Percentiles rank a stretch among this genome's conserved stretches.
Evolutionary conservation across 768 basidiomycete species (phyloP).

Genomic region (Boletus sp.): DNA sequence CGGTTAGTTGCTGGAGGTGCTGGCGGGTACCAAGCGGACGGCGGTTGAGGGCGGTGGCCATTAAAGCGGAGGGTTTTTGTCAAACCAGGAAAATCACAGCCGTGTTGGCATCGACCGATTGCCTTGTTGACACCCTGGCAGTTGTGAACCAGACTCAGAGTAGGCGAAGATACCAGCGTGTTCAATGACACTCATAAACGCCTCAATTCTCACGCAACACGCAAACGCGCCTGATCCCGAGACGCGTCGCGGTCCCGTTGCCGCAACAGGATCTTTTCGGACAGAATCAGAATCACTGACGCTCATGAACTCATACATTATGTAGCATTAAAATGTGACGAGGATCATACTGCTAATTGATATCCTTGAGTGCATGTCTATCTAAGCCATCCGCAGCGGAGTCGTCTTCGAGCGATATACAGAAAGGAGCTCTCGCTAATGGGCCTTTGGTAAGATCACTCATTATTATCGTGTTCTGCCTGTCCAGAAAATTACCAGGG

Average conservation of each 20-base stretch:
- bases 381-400: constrained; percentile 11
- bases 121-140: background rate
- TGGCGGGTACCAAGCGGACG: constrained; percentile 47
- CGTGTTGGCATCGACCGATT: background rate
- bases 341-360: constrained; percentile 19
- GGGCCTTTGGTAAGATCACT: background rate
- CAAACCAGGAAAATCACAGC: constrained; percentile 5
- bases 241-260: constrained; percentile 18
- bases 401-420: constrained; percentile 10
- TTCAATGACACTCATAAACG: constrained; percentile 10
- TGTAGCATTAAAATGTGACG: constrained; percentile 1
- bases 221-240: constrained; percentile 12
- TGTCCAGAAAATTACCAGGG: constrained; percentile 1
- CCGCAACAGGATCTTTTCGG: background rate
- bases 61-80: constrained; percentile 15
- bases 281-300: background rate
- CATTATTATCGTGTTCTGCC: background rate
- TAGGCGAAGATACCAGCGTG: constrained; percentile 6
- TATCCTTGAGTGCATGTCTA: constrained; percentile 24
- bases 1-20: constrained; percentile 35
- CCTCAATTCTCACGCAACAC: constrained; percentile 26
- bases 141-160: background rate
- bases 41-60: constrained; percentile 47
- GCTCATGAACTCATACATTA: constrained; percentile 2
- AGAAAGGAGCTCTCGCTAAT: constrained; percentile 3